Percentiles rank a stretch among this genome's conserved stretches.
Conservation (phyloP, 2,329 filamentous ascomycete genomes). For the Alternaria hordeiaustralica region DNA sequence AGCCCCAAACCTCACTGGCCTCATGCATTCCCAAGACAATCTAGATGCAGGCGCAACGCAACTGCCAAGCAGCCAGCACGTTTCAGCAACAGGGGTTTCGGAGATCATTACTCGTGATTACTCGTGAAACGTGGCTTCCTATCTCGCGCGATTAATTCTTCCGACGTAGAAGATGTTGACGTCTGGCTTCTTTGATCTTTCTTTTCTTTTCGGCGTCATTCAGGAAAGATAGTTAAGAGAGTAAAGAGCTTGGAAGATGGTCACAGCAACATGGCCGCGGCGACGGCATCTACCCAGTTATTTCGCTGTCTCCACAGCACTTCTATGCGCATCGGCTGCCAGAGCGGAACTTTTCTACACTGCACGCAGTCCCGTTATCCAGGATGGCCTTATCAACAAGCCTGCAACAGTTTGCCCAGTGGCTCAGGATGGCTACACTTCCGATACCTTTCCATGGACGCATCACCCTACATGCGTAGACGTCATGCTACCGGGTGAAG, state of each 20-base stretch:
- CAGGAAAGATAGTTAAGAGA: no score
- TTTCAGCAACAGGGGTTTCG: conserved; percentile 19
- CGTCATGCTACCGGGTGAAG: conserved; percentile 10
- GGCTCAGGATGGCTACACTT: conserved; percentile 29
- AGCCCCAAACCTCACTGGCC: background rate
- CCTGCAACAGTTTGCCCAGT: conserved; percentile 28
- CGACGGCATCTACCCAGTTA: background rate
- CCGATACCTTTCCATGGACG: conserved; percentile 38
- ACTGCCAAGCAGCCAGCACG: conserved; percentile 17
- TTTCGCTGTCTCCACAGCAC: background rate
- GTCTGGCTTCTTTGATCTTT: background rate
- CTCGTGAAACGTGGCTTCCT: conserved; percentile 29
- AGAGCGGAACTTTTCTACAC: conserved; percentile 24
- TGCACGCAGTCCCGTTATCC: conserved; percentile 25
- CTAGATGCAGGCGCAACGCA: conserved; percentile 3
- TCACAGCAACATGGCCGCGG: background rate
- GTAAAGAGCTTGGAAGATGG: conserved; percentile 6
- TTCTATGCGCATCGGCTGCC: conserved; percentile 6
- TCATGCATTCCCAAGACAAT: conserved; percentile 4
- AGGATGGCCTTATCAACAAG: conserved; percentile 25
- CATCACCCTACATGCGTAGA: conserved; percentile 36
- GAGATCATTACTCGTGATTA: conserved; percentile 15
- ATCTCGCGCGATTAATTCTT: background rate
- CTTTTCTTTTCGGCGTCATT: background rate
- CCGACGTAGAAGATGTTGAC: background rate